Base-by-base conservation (phyloP, 2,329 filamentous ascomycete genomes). In the Verticillium alfalfae region DNA sequence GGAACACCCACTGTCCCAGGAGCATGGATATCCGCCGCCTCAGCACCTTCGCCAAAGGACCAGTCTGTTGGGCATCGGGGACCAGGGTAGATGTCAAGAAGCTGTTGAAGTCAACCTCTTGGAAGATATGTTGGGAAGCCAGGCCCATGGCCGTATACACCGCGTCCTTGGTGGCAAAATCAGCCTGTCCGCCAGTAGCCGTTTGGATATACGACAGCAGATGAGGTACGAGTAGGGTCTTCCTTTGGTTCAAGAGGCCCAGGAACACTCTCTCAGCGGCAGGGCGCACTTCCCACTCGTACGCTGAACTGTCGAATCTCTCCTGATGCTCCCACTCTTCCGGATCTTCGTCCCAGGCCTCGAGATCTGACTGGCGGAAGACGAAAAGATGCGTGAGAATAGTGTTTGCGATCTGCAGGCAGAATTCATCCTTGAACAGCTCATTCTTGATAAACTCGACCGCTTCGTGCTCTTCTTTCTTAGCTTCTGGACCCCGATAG, bases 291-390 rank as follows among this genome's bases (percentile, higher is more conserved):
- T 94, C 91, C 79, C 93, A 97, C 70, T 98, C 93, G 84, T 91
- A 98, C 1, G 90, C 91, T 67, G 92, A 91, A 39, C 90, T 88
- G 63, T 91, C 86, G 63, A 89, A 90, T 69, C 96, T 92, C 78
- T 97, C 93, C 69, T 89, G 88, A 66, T 91, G 88, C 73, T 97
- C 94, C 93, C 95, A 99, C 60, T 96, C 93, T 73, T 99, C 92
- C 0, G 94, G 92, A 62, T 97, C 93, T 70, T 96, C 90, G 71
- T 96, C 90, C 95, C 95, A 99, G 62, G 92, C 90, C 64, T 92
- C 88, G 1, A 98, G 84, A 73, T 99, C 95, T 59, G 87, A 87
- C 63, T 90, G 85, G 38, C 92, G 87, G 73, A 98, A 95, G 41
- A 95, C 84, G 72, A 99, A 95, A 67, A 97, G 92, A 68, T 90